Conservation (phyloP, 495 filamentous ascomycete species). For the Parachaetomium inaequale region DNA sequence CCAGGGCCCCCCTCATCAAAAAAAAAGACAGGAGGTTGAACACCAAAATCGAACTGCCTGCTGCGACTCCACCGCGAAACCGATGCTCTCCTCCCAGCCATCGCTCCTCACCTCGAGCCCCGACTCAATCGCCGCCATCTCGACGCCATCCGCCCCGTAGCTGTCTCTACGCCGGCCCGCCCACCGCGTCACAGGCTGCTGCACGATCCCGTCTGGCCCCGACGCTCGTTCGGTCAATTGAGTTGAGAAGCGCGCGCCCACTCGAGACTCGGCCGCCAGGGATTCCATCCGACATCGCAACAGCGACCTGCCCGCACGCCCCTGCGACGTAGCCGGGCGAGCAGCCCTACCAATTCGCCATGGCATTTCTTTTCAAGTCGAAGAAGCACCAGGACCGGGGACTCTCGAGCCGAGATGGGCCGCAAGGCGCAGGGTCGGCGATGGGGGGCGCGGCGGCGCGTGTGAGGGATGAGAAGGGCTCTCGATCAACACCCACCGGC, state of each 20-base stretch:
- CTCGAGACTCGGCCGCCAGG: not conserved
- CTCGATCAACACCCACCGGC: slow-evolving; percentile 52
- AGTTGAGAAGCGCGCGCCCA: slow-evolving; percentile 7
- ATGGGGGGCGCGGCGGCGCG: slow-evolving; percentile 40
- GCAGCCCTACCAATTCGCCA: slow-evolving; percentile 34
- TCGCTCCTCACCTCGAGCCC: slow-evolving; percentile 31
- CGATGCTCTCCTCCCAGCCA: slow-evolving; percentile 41
- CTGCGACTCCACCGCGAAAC: slow-evolving; percentile 31
- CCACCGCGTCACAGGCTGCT: slow-evolving; percentile 13
- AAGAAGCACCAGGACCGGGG: slow-evolving; percentile 59
- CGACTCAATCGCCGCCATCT: slow-evolving; percentile 29
- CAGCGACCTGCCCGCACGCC: not conserved
- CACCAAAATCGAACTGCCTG: slow-evolving; percentile 29
- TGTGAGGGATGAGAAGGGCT: slow-evolving; percentile 48
- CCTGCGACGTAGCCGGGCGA: slow-evolving; percentile 12
- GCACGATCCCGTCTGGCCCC: slow-evolving; percentile 16
- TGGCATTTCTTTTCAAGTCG: slow-evolving; percentile 72
- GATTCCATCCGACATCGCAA: not conserved
- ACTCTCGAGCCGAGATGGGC: slow-evolving; percentile 45
- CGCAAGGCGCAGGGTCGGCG: slow-evolving; percentile 34
- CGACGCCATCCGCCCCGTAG: slow-evolving; percentile 12
- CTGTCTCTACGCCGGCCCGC: slow-evolving; percentile 18
- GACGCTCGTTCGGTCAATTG: slow-evolving; percentile 18
- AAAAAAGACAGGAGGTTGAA: slow-evolving; percentile 37
- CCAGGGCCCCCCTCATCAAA: slow-evolving; percentile 27